These are phyloP conservation scores for Juglanconis oblonga DNA, from an alignment of 2,329 filamentous ascomycete species.

Conservation along the genomic window DNA sequence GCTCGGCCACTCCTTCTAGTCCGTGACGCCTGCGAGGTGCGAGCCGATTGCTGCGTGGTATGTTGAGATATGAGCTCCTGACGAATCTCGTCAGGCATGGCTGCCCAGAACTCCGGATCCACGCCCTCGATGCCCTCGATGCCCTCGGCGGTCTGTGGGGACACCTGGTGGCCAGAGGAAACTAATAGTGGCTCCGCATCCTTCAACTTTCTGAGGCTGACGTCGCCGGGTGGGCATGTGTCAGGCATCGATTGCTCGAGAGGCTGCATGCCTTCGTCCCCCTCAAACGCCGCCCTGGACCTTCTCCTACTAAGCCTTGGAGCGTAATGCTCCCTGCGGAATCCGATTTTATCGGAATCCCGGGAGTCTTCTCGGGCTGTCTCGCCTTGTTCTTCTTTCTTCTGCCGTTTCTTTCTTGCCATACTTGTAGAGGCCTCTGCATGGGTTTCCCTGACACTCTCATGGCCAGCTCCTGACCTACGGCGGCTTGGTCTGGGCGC, in stretches of 20 bases:
- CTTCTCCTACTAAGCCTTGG: constrained; percentile 12
- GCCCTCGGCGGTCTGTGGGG: neutral
- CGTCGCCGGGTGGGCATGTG: constrained; percentile 7
- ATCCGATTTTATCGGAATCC: constrained; percentile 8
- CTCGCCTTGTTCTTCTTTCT: neutral
- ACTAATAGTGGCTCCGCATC: neutral
- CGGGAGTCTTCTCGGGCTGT: neutral
- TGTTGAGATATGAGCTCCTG: constrained; percentile 15
- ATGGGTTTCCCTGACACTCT: neutral
- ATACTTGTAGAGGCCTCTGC: neutral
- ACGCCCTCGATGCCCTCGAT: neutral
- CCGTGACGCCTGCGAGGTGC: constrained; percentile 10
- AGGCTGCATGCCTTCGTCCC: neutral
- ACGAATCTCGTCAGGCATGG: constrained; percentile 12
- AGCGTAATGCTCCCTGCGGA: constrained; percentile 4
- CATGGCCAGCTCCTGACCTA: constrained; percentile 12
- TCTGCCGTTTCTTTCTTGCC: neutral
- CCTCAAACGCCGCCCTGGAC: neutral
- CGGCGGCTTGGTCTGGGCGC: constrained; percentile 19
- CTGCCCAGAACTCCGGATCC: constrained; percentile 12
- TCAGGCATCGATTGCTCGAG: constrained; percentile 12
- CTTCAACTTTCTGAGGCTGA: neutral
- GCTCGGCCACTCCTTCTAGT: constrained; percentile 16
- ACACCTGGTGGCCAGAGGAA: constrained; percentile 2
- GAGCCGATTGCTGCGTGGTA: constrained; percentile 1